Evolutionary conservation across 257 asterid genomes (phyloP), one percentile per base, ranked within the genome.

Genomic region (Salvia miltiorrhiza): DNA sequence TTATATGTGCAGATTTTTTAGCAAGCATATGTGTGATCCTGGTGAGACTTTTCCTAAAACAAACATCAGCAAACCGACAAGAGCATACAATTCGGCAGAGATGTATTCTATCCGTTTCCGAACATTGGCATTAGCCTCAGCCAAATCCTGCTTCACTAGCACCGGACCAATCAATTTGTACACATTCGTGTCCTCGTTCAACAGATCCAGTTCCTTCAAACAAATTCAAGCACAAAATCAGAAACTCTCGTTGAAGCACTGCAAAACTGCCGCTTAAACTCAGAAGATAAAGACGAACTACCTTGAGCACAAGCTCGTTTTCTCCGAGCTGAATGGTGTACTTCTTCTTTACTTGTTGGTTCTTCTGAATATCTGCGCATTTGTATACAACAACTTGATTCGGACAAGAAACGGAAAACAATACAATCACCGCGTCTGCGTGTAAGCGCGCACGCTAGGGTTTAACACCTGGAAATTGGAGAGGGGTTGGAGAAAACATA

Each of bases 261-360:
- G 14, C 28, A 21, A 21, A 67, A 59, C 30, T 37, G 72, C 12
- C 43, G 65, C 5, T 32, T 24, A 63, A 44, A 43, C 19, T 54
- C 16, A 45, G n/a, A 63, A 58, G 37, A 37, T 12, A 63, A 14
- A 64, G 16, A 14, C 59, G 17, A 53, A 63, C 47, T 76, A 86
- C 97, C 87, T 93, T 90, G 21, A 93, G 96, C 47, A 93, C 99
- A 28, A 93, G 99, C 83, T 90, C 95, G 69, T 90, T 93, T 79
- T 93, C 99, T 11, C 99, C 97, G 2, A 93, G 96, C 79, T 93
- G 97, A 73, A 93, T 84, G 17, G 97, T 93, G 72, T 87, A 93
- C 77, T 87, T 91, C 84, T 93, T 93, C 50, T 92, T 80, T 21
- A 90, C 90, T 81, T 90, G 96, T 57, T 93, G 97, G 75, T 93